A percentile compares a stretch with the other conserved stretches of the same genome.
Conservation (phyloP, 441 rosid species). For the Breynia disticha region DNA sequence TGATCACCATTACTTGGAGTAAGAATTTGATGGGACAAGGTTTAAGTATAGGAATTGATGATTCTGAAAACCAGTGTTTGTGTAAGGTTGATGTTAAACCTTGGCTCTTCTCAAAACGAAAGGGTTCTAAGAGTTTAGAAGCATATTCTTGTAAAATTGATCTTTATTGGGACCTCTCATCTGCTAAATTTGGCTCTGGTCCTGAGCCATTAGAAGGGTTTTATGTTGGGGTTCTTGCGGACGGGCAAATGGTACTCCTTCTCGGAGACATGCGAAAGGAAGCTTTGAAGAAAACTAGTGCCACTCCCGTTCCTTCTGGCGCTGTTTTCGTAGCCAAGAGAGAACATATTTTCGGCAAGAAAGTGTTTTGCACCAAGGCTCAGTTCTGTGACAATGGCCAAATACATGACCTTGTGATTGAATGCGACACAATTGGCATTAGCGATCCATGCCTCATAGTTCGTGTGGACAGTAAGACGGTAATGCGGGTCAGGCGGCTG, state of each 20-base stretch:
- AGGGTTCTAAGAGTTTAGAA: constrained; percentile 64
- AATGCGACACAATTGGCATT: constrained; percentile 43
- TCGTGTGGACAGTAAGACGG: constrained; percentile 57
- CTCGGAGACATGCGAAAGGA: constrained; percentile 84
- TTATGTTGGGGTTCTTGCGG: constrained; percentile 57
- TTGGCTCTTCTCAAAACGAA: constrained; percentile 78
- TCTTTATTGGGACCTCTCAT: constrained; percentile 71
- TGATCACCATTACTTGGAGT: constrained; percentile 70
- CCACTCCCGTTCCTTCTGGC: constrained; percentile 24
- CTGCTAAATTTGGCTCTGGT: constrained; percentile 68
- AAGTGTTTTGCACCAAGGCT: constrained; percentile 38
- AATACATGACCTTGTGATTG: constrained; percentile 52
- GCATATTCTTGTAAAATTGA: constrained; percentile 51
- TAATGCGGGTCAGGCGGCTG: constrained; percentile 66
- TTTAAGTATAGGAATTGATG: constrained; percentile 53
- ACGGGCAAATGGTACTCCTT: constrained; percentile 57
- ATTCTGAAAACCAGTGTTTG: constrained; percentile 52
- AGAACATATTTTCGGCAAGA: constrained; percentile 63
- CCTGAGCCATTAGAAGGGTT: constrained; percentile 76
- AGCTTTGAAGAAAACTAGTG: constrained; percentile 51
- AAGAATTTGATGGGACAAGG: constrained; percentile 90
- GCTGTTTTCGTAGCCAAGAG: constrained; percentile 44
- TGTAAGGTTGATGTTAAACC: constrained; percentile 86
- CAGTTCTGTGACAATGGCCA: constrained; percentile 43
- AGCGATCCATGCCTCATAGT: constrained; percentile 52